Percentiles rank a stretch among this genome's conserved stretches.
These are phyloP conservation scores for Clavispora phyllophila DNA, from an alignment of 805 yeast genomes.

Conservation along the genomic window DNA sequence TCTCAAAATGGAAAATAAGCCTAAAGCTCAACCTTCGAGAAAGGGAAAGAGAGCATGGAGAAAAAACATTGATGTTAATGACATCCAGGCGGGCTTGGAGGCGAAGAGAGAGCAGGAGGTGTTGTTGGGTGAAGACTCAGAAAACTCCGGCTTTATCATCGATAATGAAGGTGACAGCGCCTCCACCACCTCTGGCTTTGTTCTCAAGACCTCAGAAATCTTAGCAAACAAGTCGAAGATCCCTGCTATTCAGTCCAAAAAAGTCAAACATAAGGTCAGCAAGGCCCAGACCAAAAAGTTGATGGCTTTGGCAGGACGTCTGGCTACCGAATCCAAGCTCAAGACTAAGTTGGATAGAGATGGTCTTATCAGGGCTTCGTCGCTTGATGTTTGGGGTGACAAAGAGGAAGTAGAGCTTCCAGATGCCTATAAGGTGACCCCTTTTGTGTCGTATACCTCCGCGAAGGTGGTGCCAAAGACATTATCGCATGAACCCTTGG, in stretches of 20 bases:
- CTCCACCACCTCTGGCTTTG: conserved; percentile 24
- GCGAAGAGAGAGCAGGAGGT: conserved; percentile 58
- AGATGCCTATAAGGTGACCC: conserved; percentile 12
- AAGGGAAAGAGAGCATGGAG: conserved; percentile 94
- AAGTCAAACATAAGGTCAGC: conserved; percentile 53
- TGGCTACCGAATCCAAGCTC: conserved; percentile 47
- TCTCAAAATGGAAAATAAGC: conserved; percentile 8
- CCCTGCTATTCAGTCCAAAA: conserved; percentile 50
- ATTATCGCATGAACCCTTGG: conserved; percentile 46
- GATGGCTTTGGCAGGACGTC: conserved; percentile 74
- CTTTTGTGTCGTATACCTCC: conserved; percentile 25
- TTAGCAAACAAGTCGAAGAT: conserved; percentile 70
- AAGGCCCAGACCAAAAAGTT: conserved; percentile 59
- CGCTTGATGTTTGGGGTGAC: conserved; percentile 69
- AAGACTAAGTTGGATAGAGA: conserved; percentile 56
- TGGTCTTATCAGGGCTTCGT: conserved; percentile 49
- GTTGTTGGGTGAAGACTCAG: conserved; percentile 44
- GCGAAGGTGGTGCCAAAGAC: conserved; percentile 54
- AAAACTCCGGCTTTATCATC: conserved; percentile 53
- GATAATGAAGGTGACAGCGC: conserved; percentile 26
- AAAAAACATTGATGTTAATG: conserved; percentile 83
- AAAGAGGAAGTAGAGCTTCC: conserved; percentile 19
- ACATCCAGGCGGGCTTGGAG: conserved; percentile 67
- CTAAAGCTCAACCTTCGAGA: conserved; percentile 70
- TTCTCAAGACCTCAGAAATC: conserved; percentile 62